Evolutionary conservation across 169 alveolate genomes (phyloP).

Genomic region (Cryptosporidium parvum): DNA sequence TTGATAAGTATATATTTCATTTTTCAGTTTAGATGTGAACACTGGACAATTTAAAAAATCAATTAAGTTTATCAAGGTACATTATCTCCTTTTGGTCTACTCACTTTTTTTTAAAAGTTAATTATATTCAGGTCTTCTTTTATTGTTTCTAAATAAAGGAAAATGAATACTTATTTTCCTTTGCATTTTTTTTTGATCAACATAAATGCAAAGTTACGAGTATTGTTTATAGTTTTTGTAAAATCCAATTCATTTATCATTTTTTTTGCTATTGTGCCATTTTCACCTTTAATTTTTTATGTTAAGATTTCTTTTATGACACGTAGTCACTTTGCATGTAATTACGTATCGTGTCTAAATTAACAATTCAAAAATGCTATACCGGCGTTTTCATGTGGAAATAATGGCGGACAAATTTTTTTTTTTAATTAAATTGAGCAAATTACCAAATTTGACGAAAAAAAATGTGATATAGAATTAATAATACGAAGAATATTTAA

Average conservation of each 20-base stretch:
- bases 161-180: not conserved
- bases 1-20: too few species aligned
- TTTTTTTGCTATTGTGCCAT: too few species aligned
- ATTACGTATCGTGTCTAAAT: not conserved
- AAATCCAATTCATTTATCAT: too few species aligned
- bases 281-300: not conserved
- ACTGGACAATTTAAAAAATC: too few species aligned
- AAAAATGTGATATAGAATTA: not conserved
- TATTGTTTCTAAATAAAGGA: too few species aligned
- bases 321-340: not conserved
- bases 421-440: not conserved
- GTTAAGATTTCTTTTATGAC: not conserved
- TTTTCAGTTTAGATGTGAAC: too few species aligned
- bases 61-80: not conserved
- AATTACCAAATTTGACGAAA: not conserved
- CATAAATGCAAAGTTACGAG: not conserved
- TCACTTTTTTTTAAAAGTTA: not conserved
- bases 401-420: not conserved
- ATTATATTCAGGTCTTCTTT: not conserved
- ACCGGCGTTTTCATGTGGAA: conserved; percentile 26
- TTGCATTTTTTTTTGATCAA: not conserved
- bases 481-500: not conserved
- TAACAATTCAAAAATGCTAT: not conserved
- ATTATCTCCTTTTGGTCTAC: not conserved
- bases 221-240: not conserved